Conservation (phyloP, 1,284 basidiomycete genomes). For the Ganoderma resinaceum region DNA sequence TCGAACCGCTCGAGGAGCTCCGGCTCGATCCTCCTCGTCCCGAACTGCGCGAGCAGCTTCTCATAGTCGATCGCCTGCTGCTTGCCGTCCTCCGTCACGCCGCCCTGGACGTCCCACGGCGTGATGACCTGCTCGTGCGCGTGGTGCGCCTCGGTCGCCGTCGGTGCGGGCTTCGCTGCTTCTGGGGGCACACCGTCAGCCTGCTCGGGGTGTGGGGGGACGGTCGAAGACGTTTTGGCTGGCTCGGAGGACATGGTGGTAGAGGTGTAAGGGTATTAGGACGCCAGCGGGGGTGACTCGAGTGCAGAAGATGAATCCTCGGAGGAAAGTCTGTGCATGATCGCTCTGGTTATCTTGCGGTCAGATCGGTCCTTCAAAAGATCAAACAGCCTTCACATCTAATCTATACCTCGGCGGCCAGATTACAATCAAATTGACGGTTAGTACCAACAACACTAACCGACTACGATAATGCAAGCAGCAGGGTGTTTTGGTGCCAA, state of each 20-base stretch:
- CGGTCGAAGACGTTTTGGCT: slow-evolving; percentile 12
- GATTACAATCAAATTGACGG: no score
- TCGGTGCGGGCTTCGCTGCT: slow-evolving; percentile 44
- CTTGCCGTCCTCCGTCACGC: slow-evolving; percentile 88
- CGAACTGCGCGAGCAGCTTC: slow-evolving; percentile 95
- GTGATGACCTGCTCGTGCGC: slow-evolving; percentile 87
- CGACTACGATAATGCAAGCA: background rate
- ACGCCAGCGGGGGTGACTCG: slow-evolving; percentile 23
- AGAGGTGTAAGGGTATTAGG: slow-evolving; percentile 2
- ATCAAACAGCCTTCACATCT: background rate
- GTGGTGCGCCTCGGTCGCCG: slow-evolving; percentile 49
- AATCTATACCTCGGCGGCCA: background rate
- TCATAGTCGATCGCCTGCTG: slow-evolving; percentile 96
- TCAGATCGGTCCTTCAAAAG: background rate
- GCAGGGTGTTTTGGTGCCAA: background rate
- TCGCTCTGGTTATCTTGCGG: slow-evolving; percentile 20
- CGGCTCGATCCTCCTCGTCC: slow-evolving; percentile 83
- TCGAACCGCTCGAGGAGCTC: slow-evolving; percentile 91
- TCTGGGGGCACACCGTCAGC: slow-evolving; percentile 12
- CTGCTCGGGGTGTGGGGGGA: slow-evolving; percentile 28
- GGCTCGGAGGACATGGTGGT: slow-evolving; percentile 28
- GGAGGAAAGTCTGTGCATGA: slow-evolving; percentile 21
- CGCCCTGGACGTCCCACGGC: slow-evolving; percentile 98
- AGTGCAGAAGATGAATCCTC: slow-evolving; percentile 18
- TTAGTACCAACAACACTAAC: no score